Evolutionary conservation across 108 stramenopile genomes (phyloP), one percentile per base, ranked within the genome.

Genomic region (Asterionellopsis glacialis): DNA sequence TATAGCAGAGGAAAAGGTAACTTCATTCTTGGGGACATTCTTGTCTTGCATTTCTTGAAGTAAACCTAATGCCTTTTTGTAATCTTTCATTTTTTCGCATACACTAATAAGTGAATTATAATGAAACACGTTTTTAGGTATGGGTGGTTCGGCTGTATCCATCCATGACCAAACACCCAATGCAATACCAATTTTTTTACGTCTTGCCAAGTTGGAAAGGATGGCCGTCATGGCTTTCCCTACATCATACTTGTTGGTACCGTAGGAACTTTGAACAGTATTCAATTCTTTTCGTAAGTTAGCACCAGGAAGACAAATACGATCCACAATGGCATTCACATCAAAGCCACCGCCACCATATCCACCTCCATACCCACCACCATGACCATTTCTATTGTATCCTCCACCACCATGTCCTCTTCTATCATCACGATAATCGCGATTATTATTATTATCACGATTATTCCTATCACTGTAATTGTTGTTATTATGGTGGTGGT

Each of bases 21-120:
- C 84, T 72, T 89, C 91, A 72, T 93, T 93, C 77, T 87, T 89
- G 23, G 63, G 54, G 22, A 93, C 70, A 24, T 73, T 56, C 66
- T 85, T 73, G 26, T 71, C 65, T 55, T 80, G 77, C 88, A 93
- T 93, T 76, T 93, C 84, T 16, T 78, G 62, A 59, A 93, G 42
- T 15, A 93, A 59, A 25, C 73, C 68, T 67, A 93, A 56, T 0
- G 91, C 88, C 53, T 64, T 64, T 56, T 73, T 72, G 64, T 77
- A 83, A 67, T 89, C 84, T 57, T 74, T 65, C 33, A 77, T 78
- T 56, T 86, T 88, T 73, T 89, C 91, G 57, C 85, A 87, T 7
- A 79, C 87, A 41, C 80, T 78, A 58, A 93, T 89, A 72, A 93
- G 61, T 13, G 88, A 73, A 62, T 93, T 93, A 70, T 87, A 93